Conservation (phyloP, 192 early-diverging fungal genomes). For the Endogone sp. region DNA sequence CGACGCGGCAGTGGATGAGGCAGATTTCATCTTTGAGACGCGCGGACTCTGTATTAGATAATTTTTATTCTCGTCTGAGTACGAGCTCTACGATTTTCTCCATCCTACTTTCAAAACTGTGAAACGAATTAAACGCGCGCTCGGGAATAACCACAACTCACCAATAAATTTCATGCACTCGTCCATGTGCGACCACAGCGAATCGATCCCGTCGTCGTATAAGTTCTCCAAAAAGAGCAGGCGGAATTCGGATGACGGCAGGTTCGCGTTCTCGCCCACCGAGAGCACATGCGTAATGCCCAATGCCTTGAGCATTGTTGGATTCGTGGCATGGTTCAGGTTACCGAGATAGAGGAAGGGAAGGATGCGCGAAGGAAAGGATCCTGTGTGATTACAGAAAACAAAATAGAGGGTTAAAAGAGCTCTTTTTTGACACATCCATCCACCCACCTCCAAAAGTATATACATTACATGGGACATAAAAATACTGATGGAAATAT, state of each 20-base stretch:
- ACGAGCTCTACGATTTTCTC: neutral
- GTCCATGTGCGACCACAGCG: constrained; percentile 43
- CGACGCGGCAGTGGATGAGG: constrained; percentile 57
- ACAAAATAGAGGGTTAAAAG: too few species aligned
- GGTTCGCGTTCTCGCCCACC: constrained; percentile 52
- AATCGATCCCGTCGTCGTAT: constrained; percentile 59
- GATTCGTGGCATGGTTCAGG: constrained; percentile 60
- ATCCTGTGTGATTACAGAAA: constrained; percentile 14
- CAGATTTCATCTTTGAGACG: constrained; percentile 26
- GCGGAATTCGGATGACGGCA: constrained; percentile 32
- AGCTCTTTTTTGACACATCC: too few species aligned
- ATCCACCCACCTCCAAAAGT: neutral
- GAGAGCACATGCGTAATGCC: constrained; percentile 53
- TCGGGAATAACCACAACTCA: constrained; percentile 23
- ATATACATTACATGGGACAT: neutral
- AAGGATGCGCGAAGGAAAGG: constrained; percentile 54
- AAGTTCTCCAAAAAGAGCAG: constrained; percentile 49
- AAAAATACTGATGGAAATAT: neutral
- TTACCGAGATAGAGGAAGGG: constrained; percentile 58
- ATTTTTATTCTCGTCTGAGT: neutral
- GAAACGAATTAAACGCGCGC: neutral
- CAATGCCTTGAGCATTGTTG: constrained; percentile 42
- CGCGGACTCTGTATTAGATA: constrained; percentile 35
- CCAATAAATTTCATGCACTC: constrained; percentile 47
- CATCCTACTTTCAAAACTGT: neutral